Conservation (phyloP, 768 basidiomycete genomes). For the Tricholoma sp. region DNA sequence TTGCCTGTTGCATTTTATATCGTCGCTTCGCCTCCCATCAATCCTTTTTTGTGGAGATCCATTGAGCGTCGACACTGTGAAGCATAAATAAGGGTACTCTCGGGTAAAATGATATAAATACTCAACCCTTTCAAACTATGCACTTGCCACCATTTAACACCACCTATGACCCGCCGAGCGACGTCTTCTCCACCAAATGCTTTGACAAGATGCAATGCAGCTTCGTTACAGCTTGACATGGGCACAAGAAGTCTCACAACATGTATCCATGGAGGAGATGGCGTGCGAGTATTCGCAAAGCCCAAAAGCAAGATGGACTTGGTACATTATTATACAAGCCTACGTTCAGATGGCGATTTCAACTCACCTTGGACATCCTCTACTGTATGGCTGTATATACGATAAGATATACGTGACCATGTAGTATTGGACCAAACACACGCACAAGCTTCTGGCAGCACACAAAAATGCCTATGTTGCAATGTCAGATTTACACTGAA, state of each 20-base stretch:
- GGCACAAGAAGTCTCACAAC: conserved; percentile 70
- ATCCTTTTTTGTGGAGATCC: conserved; percentile 84
- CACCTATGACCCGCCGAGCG: conserved; percentile 70
- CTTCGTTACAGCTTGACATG: conserved; percentile 67
- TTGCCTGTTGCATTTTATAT: conserved; percentile 41
- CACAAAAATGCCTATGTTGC: conserved; percentile 63
- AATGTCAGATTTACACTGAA: not conserved
- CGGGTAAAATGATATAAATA: conserved; percentile 5
- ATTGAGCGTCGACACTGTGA: conserved; percentile 75
- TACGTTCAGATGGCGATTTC: not conserved
- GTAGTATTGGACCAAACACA: not conserved
- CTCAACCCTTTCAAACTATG: conserved; percentile 72
- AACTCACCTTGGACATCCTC: conserved; percentile 68
- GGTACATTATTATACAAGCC: not conserved
- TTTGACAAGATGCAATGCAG: conserved; percentile 66
- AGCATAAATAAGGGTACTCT: conserved; percentile 3
- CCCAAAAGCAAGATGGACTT: conserved; percentile 19
- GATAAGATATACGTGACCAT: not conserved
- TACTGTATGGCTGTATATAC: conserved; percentile 62
- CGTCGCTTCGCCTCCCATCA: conserved; percentile 64
- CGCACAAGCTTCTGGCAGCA: conserved; percentile 59
- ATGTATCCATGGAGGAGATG: conserved; percentile 80
- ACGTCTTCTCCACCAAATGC: conserved; percentile 83
- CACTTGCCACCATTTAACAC: conserved; percentile 98
- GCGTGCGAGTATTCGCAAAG: conserved; percentile 78